Evolutionary conservation across 805 yeast genomes (phyloP).

Genomic region (Candida morakotiae): DNA sequence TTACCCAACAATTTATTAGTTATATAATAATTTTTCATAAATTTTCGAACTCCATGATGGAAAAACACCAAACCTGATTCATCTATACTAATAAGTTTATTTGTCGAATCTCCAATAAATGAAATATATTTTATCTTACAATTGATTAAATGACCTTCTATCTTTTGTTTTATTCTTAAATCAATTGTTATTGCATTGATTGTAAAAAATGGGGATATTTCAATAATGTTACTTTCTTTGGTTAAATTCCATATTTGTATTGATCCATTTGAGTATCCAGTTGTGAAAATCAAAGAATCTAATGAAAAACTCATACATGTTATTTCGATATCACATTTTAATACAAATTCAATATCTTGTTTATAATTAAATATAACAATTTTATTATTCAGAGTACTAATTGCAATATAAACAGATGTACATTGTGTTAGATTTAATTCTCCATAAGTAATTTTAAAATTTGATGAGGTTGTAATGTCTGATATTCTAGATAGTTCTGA

Average conservation of each 20-base stretch:
- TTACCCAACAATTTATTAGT: conserved; percentile 53
- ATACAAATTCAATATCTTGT: conserved; percentile 49
- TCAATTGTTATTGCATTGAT: conserved; percentile 22
- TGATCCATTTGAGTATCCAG: conserved; percentile 64
- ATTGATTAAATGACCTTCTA: conserved; percentile 26
- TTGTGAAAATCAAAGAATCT: conserved; percentile 68
- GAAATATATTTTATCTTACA: conserved; percentile 20
- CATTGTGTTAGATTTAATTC: conserved; percentile 18
- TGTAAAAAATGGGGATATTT: conserved; percentile 49
- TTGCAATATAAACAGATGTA: conserved; percentile 38
- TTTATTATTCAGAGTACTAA: conserved; percentile 71
- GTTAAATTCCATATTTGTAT: conserved; percentile 67
- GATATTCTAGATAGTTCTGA: conserved; percentile 17
- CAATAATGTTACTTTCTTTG: conserved; percentile 25
- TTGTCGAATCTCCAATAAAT: conserved; percentile 25
- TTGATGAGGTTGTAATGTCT: conserved; percentile 16
- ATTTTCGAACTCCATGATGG: conserved; percentile 60
- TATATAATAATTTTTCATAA: conserved; percentile 47
- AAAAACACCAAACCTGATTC: conserved; percentile 44
- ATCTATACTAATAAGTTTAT: conserved; percentile 30
- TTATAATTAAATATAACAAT: conserved; percentile 65
- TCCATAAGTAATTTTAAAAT: conserved; percentile 21
- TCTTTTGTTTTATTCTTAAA: conserved; percentile 19
- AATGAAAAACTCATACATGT: conserved; percentile 48
- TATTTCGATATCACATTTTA: conserved; percentile 34